phyloP scores from a whole-genome alignment of 2,329 filamentous ascomycete genomes.

The Corinectria fuckeliana region DNA sequence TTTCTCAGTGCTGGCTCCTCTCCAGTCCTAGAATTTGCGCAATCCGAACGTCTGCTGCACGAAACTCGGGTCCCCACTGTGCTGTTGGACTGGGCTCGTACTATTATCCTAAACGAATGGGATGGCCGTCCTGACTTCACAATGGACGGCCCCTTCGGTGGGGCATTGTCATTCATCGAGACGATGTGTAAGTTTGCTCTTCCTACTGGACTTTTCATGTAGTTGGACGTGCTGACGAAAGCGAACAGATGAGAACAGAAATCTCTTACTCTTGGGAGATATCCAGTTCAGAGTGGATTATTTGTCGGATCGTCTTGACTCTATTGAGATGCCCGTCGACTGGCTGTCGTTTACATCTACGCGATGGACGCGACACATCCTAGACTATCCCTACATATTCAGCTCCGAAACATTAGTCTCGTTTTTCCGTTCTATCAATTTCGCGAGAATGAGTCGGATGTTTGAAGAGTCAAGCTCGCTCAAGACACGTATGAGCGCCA shows the following conservation, averaged over 20 bases:
- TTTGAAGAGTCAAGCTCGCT: slow-evolving; percentile 73
- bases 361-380: slow-evolving; percentile 72
- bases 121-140: slow-evolving; percentile 74
- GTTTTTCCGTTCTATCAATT: slow-evolving; percentile 89
- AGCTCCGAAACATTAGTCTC: slow-evolving; percentile 73
- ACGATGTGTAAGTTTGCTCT: slow-evolving; percentile 67
- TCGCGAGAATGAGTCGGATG: slow-evolving; percentile 81
- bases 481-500: slow-evolving; percentile 61
- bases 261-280: slow-evolving; percentile 68
- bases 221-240: slow-evolving; percentile 14
- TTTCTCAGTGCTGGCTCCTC: slow-evolving; percentile 54
- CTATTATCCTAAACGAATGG: slow-evolving; percentile 81
- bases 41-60: slow-evolving; percentile 59
- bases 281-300: slow-evolving; percentile 78
- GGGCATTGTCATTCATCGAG: slow-evolving; percentile 76
- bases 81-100: slow-evolving; percentile 74
- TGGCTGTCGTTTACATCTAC: slow-evolving; percentile 70
- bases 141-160: slow-evolving; percentile 74
- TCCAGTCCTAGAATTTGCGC: slow-evolving; percentile 56
- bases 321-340: slow-evolving; percentile 74
- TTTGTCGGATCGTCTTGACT: slow-evolving; percentile 77
- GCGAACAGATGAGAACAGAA: slow-evolving; percentile 63
- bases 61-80: slow-evolving; percentile 63
- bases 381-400: slow-evolving; percentile 85
- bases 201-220: neutral